Evolutionary conservation across 176 grass and related monocot genomes (phyloP), one percentile per base, ranked within the genome.

Genomic region (Bonia amplexicaulis): DNA sequence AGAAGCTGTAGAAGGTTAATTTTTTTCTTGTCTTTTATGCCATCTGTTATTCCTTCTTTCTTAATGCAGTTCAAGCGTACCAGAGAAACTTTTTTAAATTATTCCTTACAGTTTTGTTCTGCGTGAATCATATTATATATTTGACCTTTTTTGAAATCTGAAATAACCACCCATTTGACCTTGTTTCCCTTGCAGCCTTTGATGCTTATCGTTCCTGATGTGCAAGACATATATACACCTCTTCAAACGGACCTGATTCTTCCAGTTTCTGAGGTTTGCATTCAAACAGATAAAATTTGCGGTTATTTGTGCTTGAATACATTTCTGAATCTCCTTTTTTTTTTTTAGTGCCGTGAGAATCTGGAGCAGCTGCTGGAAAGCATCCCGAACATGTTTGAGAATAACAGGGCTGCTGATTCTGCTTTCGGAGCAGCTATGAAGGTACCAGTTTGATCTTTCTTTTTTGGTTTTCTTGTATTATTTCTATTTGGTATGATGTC

Each of bases 351-450:
- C 86, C 92, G 77, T 9, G 89, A 92, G 80, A 88, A 87, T 90
- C 85, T 97, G 83, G 92, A 97, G 85, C 94, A 89, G 45, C 91
- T 97, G 85, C 78, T 97, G 64, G 94, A 97, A 85, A 94, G 85
- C 81, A 97, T 97, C 71, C 94, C 94, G 2, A 89, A 67, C 83
- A 90, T 97, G 94, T 97, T 92, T 49, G 91, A 92, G 83, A 90
- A 83, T 72, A 97, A 94, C 49, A 97, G 82, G 84, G 84, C 90
- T 85, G 76, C 90, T 61, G 94, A 97, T 42, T 94, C 94, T 84
- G 94, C 94, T 78, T 97, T 92, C 77, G 94, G 94, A 66, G 94
- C 94, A 60, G 94, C 92, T 87, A 90, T 92, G 79, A 97, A 90
- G 90, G 94, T 97, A 85, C 31, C 55, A 65, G 23, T 83, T 80